Base-by-base conservation (phyloP, 768 basidiomycete species). In the Hericium erinaceus region DNA sequence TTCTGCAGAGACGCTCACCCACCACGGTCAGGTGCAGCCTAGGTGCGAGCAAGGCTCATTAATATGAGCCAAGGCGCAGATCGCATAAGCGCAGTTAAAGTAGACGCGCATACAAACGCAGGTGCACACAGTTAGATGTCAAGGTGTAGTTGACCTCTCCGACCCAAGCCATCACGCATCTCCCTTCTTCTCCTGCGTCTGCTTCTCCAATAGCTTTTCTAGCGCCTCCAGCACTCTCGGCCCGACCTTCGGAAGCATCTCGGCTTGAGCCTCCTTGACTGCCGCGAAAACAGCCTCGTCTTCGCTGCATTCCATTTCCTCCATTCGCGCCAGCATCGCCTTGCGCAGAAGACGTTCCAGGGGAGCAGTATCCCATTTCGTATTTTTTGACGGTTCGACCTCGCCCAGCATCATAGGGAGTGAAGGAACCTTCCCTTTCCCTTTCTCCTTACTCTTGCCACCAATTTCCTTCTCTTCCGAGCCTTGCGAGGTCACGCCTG, bases 361-460 rank as follows among this genome's bases (percentile, higher is more conserved):
- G 20, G 62, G 62, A 48, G 53, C 57, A 24, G 58, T 15, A n/a
- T 61, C 60, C 57, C 62, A 63, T 39, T 46, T 11, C 2, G 10
- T 26, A 5, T 37, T 15, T 40, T 9, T 4, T 5, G 33, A 28
- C 11, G 20, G 22, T 18, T 53, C 37, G 33, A 38, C 24, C 8
- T 28, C 46, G 9, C 26, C 40, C 54, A 52, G 3, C 10, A 61
- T 41, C 12, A 39, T 33, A 22, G 20, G 22, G 18, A 2, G 40
- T 20, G 7, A 15, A 10, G 44, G 9, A n/a, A n/a, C n/a, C 44
- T 46, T 46, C 44, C 15, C 15, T n/a, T 18, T n/a, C n/a, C 7
- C 15, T n/a, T 18, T n/a, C n/a, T 2, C 44, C 20, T n/a, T n/a
- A 16, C 44, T n/a, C 15, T 46, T 20, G 7, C 15, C 2, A 20